Evolutionary conservation across 2,329 filamentous ascomycete genomes (phyloP).

Genomic region (Aspergillus carbonarius): DNA sequence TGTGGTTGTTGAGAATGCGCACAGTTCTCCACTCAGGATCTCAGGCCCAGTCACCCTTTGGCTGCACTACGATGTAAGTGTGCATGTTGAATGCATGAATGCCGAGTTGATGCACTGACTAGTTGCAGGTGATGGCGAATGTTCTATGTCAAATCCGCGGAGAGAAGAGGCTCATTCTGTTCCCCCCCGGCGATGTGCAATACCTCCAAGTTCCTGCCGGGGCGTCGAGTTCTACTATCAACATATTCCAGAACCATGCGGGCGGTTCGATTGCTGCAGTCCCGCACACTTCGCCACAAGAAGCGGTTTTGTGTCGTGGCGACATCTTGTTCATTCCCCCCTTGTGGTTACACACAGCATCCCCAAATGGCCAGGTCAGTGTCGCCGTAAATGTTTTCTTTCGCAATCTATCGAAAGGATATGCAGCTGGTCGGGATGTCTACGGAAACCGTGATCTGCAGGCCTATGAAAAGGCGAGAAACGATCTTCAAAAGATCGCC

Average conservation of each 20-base stretch:
- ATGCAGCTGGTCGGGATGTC: constrained; percentile 74
- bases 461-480: constrained; percentile 77
- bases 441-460: constrained; percentile 86
- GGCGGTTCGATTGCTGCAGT: constrained; percentile 51
- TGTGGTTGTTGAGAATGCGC: constrained; percentile 60
- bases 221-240: constrained; percentile 74
- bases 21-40: constrained; percentile 77
- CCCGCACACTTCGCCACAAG: constrained; percentile 65
- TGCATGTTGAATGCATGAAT: background rate
- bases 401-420: constrained; percentile 64
- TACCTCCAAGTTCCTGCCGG: constrained; percentile 71
- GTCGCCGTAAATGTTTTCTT: constrained; percentile 92
- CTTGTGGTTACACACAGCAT: constrained; percentile 76
- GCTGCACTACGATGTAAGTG: constrained; percentile 76
- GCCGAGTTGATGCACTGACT: background rate
- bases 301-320: constrained; percentile 66
- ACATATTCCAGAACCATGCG: constrained; percentile 59
- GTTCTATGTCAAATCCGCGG: constrained; percentile 77
- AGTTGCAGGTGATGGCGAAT: constrained; percentile 73
- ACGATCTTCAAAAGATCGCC: constrained; percentile 67
- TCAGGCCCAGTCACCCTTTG: constrained; percentile 82
- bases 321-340: constrained; percentile 80
- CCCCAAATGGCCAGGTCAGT: constrained; percentile 51
- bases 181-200: constrained; percentile 72
- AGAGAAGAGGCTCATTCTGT: constrained; percentile 71